Evolutionary conservation across 139 green algal genomes (phyloP), one percentile per base, ranked within the genome.

Genomic region (Dunaliella primolecta): DNA sequence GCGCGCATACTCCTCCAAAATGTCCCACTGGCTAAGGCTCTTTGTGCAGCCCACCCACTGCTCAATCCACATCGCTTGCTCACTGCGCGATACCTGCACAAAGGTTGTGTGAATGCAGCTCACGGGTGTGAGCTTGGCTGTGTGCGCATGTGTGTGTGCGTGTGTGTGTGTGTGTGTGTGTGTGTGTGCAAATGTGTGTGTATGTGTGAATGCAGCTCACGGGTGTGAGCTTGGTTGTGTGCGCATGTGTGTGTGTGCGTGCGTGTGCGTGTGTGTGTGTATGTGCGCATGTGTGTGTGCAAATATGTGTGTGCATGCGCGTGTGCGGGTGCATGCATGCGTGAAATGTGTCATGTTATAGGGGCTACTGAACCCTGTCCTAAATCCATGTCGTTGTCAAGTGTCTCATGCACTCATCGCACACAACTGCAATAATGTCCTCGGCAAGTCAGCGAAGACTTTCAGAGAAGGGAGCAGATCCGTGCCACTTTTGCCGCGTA

Each of bases 1-100:
- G 24, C 87, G 70, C 1, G 90, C 93, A 71, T 97, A 99, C 84
- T 99, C 95, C 0, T 88, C 76, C 31, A 99, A 82, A 0, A 91
- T 83, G 36, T 99, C 96, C 97, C 97, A 99, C 86, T 99, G 96
- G 86, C 94, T 96, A 55, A 99, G 93, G 87, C 97, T 85, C 84
- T 90, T 88, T 37, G 89, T 91, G 85, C 90, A 96, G 1, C 82
- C 32, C 38, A 99, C 81, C 93, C 98, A 99, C 86, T 98, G 91
- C 81, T 93, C 89, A 21, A 93, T 64, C 91, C 91, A 94, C 82
- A 93, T 75, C n/a, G 84, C 86, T 34, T 84, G 75, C 88, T 93
- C 90, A 34, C 90, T 88, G 36, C 90, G 88, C 34, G 82, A 85
- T 0, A 88, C 84, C 82, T 90, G 86, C 32, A 77, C n/a, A n/a